These are phyloP conservation scores for Meripilus lineatus DNA, from an alignment of 1,284 basidiomycete genomes.

Conservation along the genomic window DNA sequence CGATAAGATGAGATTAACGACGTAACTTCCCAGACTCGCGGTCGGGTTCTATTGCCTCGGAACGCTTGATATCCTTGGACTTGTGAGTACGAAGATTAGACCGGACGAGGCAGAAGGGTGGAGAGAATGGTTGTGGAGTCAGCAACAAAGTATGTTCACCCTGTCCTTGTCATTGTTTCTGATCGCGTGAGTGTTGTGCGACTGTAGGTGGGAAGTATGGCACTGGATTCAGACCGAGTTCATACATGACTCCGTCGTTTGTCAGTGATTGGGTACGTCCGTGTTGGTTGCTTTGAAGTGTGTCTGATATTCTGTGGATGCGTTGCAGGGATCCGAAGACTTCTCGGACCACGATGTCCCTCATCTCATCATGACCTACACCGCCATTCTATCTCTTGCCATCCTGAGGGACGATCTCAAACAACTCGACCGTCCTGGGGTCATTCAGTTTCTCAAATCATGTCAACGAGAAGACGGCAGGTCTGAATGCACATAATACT, in stretches of 20 bases:
- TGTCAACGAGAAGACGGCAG: conserved; percentile 83
- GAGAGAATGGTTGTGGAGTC: conserved; percentile 84
- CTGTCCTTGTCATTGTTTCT: not conserved
- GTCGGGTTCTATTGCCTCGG: conserved; percentile 84
- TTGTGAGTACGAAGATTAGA: conserved; percentile 43
- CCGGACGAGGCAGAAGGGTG: conserved; percentile 55
- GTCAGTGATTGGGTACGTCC: conserved; percentile 17
- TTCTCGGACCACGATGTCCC: conserved; percentile 57
- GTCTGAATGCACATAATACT: conserved; percentile 37
- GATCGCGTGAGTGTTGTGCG: conserved; percentile 1
- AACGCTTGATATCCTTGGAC: conserved; percentile 67
- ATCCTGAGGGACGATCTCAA: conserved; percentile 81
- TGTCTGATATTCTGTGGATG: not conserved
- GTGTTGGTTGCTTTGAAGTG: not conserved
- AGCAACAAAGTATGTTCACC: conserved; percentile 57
- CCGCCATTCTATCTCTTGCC: conserved; percentile 74
- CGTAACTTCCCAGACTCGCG: conserved; percentile 53
- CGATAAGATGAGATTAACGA: not conserved
- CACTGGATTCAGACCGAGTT: conserved; percentile 75
- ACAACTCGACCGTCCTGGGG: conserved; percentile 57
- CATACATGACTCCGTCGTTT: conserved; percentile 48
- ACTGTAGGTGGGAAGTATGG: conserved; percentile 46
- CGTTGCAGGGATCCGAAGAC: conserved; percentile 19
- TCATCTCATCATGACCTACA: conserved; percentile 92
- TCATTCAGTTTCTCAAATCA: conserved; percentile 56